Evolutionary conservation across 345 rosid genomes (phyloP).

Genomic region (Lagerstroemia speciosa): DNA sequence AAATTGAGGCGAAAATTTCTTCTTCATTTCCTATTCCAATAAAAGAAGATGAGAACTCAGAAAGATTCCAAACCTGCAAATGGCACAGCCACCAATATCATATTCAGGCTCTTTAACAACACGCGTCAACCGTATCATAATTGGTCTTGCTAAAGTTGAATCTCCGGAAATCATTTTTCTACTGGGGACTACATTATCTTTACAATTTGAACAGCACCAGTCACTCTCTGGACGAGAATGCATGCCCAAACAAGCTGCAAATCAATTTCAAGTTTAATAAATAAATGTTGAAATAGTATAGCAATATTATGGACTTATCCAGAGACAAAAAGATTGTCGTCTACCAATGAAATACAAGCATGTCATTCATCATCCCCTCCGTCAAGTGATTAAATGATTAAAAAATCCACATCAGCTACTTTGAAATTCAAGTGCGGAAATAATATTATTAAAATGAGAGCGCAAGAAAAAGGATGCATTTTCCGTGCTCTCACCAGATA

Average conservation of each 20-base stretch:
- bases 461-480: no score
- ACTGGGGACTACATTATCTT: conserved; percentile 32
- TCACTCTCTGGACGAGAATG: conserved; percentile 52
- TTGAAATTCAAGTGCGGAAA: neutral
- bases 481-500: neutral
- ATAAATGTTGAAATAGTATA: neutral
- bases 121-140: conserved; percentile 50
- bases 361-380: neutral
- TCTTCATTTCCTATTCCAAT: neutral
- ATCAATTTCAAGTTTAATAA: conserved; percentile 10
- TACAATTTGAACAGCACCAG: conserved; percentile 80
- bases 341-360: neutral
- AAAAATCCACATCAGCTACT: neutral
- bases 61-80: conserved; percentile 59
- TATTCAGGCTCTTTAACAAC: conserved; percentile 65
- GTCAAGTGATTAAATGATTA: neutral
- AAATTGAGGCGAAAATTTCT: neutral
- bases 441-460: neutral
- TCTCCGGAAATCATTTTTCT: conserved; percentile 32
- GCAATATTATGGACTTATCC: neutral
- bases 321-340: neutral
- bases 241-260: conserved; percentile 78
- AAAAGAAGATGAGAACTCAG: conserved; percentile 1
- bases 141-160: conserved; percentile 33
- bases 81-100: conserved; percentile 86